Percentiles rank a stretch among this genome's conserved stretches.
phyloP scores from a whole-genome alignment of 345 rosid species.

The Theobroma cacao region DNA sequence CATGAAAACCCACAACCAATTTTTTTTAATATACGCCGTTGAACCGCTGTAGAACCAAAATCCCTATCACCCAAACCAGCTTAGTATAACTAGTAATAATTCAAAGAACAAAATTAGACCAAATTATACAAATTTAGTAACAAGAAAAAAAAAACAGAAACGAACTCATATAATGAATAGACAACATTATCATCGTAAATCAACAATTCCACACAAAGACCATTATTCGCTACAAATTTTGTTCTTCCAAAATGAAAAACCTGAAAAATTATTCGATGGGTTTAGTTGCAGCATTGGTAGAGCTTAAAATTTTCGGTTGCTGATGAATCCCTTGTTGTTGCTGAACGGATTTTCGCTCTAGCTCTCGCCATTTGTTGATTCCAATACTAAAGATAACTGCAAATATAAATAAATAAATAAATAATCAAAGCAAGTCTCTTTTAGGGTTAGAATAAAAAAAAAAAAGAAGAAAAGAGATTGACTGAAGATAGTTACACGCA shows the following conservation, averaged over 20 bases:
- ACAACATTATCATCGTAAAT: neutral
- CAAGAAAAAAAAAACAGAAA: neutral
- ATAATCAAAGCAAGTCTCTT: neutral
- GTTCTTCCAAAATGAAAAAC: neutral
- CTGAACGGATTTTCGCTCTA: conserved; percentile 49
- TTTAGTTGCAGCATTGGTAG: neutral
- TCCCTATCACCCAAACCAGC: neutral
- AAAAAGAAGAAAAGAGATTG: neutral
- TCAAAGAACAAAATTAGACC: neutral
- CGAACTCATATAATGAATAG: neutral
- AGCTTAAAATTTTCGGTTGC: conserved; percentile 1
- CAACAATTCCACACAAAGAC: no score
- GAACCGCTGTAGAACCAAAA: neutral
- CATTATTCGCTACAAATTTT: neutral
- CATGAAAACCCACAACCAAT: neutral
- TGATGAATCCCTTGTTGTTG: conserved; percentile 25
- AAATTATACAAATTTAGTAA: neutral
- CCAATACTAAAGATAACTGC: conserved; percentile 57
- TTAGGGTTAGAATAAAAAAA: neutral
- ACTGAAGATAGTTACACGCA: neutral
- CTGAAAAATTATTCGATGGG: neutral
- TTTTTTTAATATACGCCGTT: neutral
- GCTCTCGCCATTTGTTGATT: conserved; percentile 71
- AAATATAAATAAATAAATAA: neutral
- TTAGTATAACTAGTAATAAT: neutral